phyloP scores from a whole-genome alignment of 352 stramenopile genomes.

The Thraustochytrium sp. region DNA sequence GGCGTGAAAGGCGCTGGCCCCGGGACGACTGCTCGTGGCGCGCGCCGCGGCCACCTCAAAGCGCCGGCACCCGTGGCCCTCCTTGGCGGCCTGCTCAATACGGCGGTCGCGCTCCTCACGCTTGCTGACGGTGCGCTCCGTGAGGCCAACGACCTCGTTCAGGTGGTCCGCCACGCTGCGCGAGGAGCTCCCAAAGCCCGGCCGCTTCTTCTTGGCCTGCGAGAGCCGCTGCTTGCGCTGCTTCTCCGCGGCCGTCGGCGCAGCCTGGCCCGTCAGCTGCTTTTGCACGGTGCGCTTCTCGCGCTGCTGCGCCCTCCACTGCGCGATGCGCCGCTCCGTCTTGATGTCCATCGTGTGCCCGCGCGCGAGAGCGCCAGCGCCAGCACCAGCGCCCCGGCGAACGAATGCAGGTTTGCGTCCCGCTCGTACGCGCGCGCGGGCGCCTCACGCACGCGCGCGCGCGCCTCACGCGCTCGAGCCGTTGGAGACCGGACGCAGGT shows the following conservation, averaged over 20 bases:
- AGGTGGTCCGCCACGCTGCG: slow-evolving; percentile 31
- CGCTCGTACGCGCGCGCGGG: background rate
- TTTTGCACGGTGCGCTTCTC: background rate
- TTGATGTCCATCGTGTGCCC: background rate
- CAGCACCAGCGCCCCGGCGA: background rate
- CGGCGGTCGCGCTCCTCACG: slow-evolving; percentile 15
- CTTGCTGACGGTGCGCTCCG: slow-evolving; percentile 32
- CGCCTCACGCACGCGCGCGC: background rate
- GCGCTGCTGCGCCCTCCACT: slow-evolving; percentile 22
- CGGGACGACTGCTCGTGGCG: background rate
- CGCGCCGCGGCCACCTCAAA: background rate
- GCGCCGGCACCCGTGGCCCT: slow-evolving; percentile 7
- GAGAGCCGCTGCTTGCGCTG: background rate
- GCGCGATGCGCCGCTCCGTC: slow-evolving; percentile 29
- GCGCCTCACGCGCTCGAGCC: background rate
- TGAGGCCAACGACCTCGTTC: slow-evolving; percentile 29
- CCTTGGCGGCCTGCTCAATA: slow-evolving; percentile 4
- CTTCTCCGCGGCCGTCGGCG: background rate
- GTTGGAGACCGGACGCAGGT: background rate
- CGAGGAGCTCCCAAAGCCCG: slow-evolving; percentile 21
- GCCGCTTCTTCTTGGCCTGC: background rate
- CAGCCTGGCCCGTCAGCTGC: background rate
- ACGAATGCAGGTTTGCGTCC: background rate
- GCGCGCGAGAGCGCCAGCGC: too few relatives aligned
- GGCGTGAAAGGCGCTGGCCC: background rate